Base-by-base conservation (phyloP, 1,139 yeast species). In the Geotrichum bryndzae region DNA sequence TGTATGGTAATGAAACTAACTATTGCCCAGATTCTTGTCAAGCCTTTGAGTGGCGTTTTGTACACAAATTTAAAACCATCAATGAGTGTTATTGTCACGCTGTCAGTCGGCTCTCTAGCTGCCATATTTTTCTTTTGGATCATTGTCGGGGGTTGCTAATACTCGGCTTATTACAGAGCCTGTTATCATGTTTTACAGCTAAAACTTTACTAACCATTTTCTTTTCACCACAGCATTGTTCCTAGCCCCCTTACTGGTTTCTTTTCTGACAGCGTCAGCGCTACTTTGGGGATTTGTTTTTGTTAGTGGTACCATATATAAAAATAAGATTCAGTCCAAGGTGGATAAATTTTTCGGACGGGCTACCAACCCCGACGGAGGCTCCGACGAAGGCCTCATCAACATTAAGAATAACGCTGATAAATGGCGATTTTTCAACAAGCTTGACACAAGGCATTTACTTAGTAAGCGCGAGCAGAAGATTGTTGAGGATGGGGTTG, bases 381-480 rank as follows among this genome's bases (percentile, higher is more conserved):
- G 11, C 38, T 33, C 27, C 11, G 22, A 11, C 18, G 27, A 27
- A 23, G 11, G 46, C 41, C 23, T 51, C 13, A 31, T 57, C 13
- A 51, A 57, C 23, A 31, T 59, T 50, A 52, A 45, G 41, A 56
- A 52, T 7, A 52, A 56, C 33, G 51, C 50, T 15, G 31, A 29
- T 41, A 55, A 46, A 23, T 59, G 62, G 62, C 41, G 57, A 35
- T 52, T 59, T 29, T 27, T 52, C 25, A 55, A 59, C 51, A 56
- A 59, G 23, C 25, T 52, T 23, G 23, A 51, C 18, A 51, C 59
- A 13, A 29, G 18, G 13, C 25, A 27, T 3, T 51, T 50, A n/a
- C 27, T 57, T 23, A 31, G 53, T 33, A 57, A 53, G 15, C 41
- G 58, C 7, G 54, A 54, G 33, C 41, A 51, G 22, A n/a, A 22